These are phyloP conservation scores for Malassezia globosa DNA, from an alignment of 1,284 basidiomycete species.

Conservation along the genomic window DNA sequence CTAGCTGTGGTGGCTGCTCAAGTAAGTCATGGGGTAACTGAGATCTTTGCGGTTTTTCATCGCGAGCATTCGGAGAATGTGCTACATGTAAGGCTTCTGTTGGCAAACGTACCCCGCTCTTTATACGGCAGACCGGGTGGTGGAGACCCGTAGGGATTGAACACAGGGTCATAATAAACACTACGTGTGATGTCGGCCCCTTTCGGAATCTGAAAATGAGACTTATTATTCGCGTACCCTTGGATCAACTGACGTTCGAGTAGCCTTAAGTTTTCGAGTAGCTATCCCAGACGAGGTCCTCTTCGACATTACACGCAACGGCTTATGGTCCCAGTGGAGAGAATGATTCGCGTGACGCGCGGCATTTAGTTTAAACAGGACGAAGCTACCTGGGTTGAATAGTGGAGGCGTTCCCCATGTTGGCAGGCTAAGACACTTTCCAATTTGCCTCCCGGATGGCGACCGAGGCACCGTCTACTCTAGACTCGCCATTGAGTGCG, in stretches of 20 bases:
- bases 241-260: neutral
- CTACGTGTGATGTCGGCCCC: slow-evolving; percentile 51
- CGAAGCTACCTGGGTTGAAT: too few relatives aligned
- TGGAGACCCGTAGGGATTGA: slow-evolving; percentile 89
- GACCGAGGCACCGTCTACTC: neutral
- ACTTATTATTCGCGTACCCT: neutral
- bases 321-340: too few relatives aligned
- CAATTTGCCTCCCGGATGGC: too few relatives aligned
- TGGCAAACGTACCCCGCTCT: slow-evolving; percentile 52
- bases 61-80: neutral
- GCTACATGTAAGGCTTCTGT: neutral
- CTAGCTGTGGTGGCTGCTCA: too few relatives aligned
- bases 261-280: neutral
- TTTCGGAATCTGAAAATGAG: slow-evolving; percentile 5
- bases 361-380: too few relatives aligned
- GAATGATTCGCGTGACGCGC: too few relatives aligned
- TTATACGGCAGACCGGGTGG: slow-evolving; percentile 91
- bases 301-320: too few relatives aligned
- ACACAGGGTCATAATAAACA: slow-evolving; percentile 79
- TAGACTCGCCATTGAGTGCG: neutral
- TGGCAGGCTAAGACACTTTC: too few relatives aligned
- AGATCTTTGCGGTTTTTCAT: neutral
- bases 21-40: too few relatives aligned
- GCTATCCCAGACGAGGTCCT: neutral
- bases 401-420: too few relatives aligned